Conservation (phyloP, 1,284 basidiomycete species). For the Bondarzewia mesenterica region DNA sequence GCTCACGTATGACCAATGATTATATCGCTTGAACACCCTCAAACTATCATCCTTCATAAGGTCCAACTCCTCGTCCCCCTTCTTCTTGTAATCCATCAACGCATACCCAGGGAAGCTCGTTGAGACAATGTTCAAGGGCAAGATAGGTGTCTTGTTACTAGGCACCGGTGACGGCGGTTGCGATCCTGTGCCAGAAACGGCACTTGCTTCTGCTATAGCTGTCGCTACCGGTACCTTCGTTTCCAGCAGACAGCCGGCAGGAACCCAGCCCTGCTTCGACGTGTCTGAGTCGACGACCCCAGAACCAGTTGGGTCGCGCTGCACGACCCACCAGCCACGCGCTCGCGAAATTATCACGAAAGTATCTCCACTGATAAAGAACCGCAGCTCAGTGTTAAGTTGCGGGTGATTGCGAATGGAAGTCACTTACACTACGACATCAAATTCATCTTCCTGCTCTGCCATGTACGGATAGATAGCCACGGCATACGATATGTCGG, state of each 20-base stretch:
- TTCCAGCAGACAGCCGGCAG: slow-evolving; percentile 91
- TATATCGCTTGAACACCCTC: slow-evolving; percentile 95
- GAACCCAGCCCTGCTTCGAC: slow-evolving; percentile 79
- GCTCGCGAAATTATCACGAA: slow-evolving; percentile 92
- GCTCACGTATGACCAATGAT: slow-evolving; percentile 87
- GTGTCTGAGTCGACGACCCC: slow-evolving; percentile 74
- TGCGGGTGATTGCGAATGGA: background rate
- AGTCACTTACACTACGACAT: slow-evolving; percentile 82
- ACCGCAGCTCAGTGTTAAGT: too few species aligned
- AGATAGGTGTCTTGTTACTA: slow-evolving; percentile 60
- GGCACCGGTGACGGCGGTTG: slow-evolving; percentile 29
- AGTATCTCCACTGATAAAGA: slow-evolving; percentile 62
- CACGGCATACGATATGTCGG: slow-evolving; percentile 80
- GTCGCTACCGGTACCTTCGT: slow-evolving; percentile 74
- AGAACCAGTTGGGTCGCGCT: slow-evolving; percentile 82
- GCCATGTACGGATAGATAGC: slow-evolving; percentile 95
- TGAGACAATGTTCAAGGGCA: slow-evolving; percentile 83
- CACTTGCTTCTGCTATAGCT: slow-evolving; percentile 71
- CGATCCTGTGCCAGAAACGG: slow-evolving; percentile 32
- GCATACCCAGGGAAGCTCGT: slow-evolving; percentile 92
- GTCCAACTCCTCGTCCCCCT: slow-evolving; percentile 84
- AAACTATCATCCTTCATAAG: slow-evolving; percentile 81
- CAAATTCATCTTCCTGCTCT: slow-evolving; percentile 96
- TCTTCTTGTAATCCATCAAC: slow-evolving; percentile 91
- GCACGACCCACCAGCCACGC: slow-evolving; percentile 99